Evolutionary conservation across 164 flowering plant genomes (phyloP).

Genomic region (Dillenia turbinata): DNA sequence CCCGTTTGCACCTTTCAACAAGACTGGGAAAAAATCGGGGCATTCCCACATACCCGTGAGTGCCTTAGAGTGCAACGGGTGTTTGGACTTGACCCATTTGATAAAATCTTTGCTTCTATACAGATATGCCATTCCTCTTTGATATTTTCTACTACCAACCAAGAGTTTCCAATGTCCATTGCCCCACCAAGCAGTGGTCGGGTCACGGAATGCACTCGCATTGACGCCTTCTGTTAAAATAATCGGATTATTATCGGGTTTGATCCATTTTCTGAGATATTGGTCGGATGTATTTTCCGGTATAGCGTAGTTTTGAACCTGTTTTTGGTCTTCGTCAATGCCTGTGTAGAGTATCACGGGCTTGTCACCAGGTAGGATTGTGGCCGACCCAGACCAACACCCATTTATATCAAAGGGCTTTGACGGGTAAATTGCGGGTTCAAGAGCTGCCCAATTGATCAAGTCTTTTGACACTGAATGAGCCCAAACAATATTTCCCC

Average conservation of each 20-base stretch:
- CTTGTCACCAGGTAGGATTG: conserved; percentile 37
- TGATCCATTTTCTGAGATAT: conserved; percentile 20
- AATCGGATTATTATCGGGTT: conserved; percentile 13
- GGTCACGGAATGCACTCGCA: conserved; percentile 52
- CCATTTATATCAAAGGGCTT: conserved; percentile 48
- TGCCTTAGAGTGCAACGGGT: conserved; percentile 53
- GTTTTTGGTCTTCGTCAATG: conserved; percentile 17
- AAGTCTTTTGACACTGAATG: conserved; percentile 60
- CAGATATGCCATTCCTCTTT: conserved; percentile 47
- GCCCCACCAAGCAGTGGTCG: conserved; percentile 54
- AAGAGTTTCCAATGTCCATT: conserved; percentile 58
- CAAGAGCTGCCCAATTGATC: conserved; percentile 46
- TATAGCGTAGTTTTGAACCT: conserved; percentile 38
- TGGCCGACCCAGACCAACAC: conserved; percentile 70
- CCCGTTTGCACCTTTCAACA: conserved; percentile 29
- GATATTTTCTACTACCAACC: conserved; percentile 41
- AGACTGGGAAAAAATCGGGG: conserved; percentile 80
- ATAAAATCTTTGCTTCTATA: conserved; percentile 63
- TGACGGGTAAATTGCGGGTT: conserved; percentile 43
- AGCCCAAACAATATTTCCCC: conserved; percentile 76
- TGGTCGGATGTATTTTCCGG: conserved; percentile 22
- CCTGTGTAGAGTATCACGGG: conserved; percentile 63
- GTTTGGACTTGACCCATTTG: conserved; percentile 50
- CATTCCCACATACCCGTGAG: conserved; percentile 85
- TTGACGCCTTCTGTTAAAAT: conserved; percentile 13